Evolutionary conservation across 2,329 filamentous ascomycete genomes (phyloP).

Genomic region (Hirsutella minnesotensis): DNA sequence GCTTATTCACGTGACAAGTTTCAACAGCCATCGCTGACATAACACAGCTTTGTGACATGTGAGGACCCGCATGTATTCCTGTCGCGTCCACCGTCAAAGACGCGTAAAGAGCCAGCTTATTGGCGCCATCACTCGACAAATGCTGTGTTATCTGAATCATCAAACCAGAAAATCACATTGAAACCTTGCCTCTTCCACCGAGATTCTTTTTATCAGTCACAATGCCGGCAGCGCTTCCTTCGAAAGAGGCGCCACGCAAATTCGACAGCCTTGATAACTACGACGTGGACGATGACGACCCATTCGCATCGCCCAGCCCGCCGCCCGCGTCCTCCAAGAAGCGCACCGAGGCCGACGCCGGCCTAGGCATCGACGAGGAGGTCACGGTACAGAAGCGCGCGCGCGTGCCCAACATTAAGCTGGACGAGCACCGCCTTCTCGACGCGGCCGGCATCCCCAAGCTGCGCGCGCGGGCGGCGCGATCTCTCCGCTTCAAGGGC

Average conservation of each 20-base stretch:
- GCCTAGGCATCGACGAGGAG: conserved; percentile 75
- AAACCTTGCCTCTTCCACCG: too few species aligned
- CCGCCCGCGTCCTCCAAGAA: conserved; percentile 29
- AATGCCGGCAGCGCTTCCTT: conserved; percentile 13
- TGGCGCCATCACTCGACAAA: background rate
- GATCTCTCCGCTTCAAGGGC: conserved; percentile 69
- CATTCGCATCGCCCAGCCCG: conserved; percentile 34
- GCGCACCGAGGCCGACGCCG: conserved; percentile 35
- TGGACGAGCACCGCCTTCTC: conserved; percentile 74
- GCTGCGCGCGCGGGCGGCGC: conserved; percentile 54
- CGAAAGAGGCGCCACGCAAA: conserved; percentile 4
- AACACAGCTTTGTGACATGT: background rate
- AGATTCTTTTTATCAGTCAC: too few species aligned
- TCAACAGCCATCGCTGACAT: background rate
- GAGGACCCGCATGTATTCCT: too few species aligned
- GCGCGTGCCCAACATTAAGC: conserved; percentile 62
- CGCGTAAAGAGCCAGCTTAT: background rate
- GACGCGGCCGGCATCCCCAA: conserved; percentile 76
- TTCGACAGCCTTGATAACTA: conserved; percentile 67
- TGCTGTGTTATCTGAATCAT: too few species aligned
- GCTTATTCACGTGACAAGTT: background rate
- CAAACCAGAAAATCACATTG: too few species aligned
- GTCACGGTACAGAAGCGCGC: conserved; percentile 70
- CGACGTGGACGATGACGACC: conserved; percentile 46
- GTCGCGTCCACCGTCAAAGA: too few species aligned